Percentiles rank a stretch among this genome's conserved stretches.
These are phyloP conservation scores for Nitzschia inconspicua DNA, from an alignment of 108 stramenopile genomes.

Conservation along the genomic window DNA sequence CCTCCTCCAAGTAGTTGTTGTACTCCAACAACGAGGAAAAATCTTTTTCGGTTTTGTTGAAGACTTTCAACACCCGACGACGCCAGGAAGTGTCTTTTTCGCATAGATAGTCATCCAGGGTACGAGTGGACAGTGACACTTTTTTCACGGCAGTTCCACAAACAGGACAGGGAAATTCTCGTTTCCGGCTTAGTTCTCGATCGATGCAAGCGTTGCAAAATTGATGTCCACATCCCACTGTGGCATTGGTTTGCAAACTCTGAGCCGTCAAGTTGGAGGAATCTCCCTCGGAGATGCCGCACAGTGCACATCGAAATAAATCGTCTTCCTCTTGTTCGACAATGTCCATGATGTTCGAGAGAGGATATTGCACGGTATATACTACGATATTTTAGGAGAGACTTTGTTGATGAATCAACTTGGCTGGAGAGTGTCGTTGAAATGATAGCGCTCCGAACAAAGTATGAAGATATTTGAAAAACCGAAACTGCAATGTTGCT, in stretches of 20 bases:
- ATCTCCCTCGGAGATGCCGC: constrained; percentile 78
- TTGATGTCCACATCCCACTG: constrained; percentile 84
- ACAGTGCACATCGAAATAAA: constrained; percentile 83
- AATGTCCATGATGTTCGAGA: constrained; percentile 16
- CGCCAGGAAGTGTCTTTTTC: constrained; percentile 87
- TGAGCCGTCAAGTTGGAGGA: constrained; percentile 80
- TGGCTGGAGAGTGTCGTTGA: no score
- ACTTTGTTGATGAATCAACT: no score
- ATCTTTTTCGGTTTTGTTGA: constrained; percentile 79
- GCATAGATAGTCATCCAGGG: constrained; percentile 77
- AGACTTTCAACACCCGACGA: constrained; percentile 74
- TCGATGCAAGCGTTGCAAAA: constrained; percentile 85
- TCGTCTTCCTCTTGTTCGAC: constrained; percentile 62
- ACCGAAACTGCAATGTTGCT: no score
- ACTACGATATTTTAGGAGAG: not conserved
- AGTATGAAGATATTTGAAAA: no score
- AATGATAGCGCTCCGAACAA: no score
- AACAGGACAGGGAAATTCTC: constrained; percentile 83
- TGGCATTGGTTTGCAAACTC: constrained; percentile 74
- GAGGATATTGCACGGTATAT: not conserved
- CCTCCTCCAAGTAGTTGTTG: constrained; percentile 90
- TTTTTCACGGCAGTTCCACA: constrained; percentile 78
- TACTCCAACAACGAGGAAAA: constrained; percentile 75
- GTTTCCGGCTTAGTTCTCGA: constrained; percentile 67
- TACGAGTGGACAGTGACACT: constrained; percentile 77